A percentile compares a stretch with the other conserved stretches of the same genome.
phyloP scores from a whole-genome alignment of 352 stramenopile species.

The Pythium monospermum region DNA sequence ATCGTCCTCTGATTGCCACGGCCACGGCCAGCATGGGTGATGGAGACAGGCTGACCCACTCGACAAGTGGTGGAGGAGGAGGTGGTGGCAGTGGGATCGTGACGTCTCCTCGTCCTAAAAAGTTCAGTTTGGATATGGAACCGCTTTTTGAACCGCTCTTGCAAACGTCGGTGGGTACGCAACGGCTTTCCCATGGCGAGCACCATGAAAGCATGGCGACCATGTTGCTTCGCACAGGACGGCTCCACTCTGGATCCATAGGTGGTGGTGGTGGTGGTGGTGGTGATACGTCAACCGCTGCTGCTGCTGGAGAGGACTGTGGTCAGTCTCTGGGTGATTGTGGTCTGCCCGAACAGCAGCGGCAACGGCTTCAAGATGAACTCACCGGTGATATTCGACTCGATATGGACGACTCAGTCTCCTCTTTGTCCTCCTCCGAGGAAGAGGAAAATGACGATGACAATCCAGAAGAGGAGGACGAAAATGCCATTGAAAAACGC shows the following conservation, averaged over 20 bases:
- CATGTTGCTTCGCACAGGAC: neutral
- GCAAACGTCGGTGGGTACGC: constrained; percentile 57
- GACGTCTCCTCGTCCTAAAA: constrained; percentile 12
- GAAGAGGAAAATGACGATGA: constrained; percentile 11
- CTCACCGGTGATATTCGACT: constrained; percentile 27
- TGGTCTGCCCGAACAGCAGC: constrained; percentile 28
- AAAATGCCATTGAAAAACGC: constrained; percentile 14
- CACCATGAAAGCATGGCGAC: neutral
- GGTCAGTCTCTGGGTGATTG: neutral
- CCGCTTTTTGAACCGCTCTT: constrained; percentile 73
- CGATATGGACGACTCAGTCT: constrained; percentile 8
- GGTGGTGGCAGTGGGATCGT: neutral
- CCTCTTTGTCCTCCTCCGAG: no score
- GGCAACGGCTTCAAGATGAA: constrained; percentile 36
- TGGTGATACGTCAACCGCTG: no score
- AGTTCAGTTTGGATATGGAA: constrained; percentile 56
- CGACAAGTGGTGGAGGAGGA: neutral
- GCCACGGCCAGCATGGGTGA: no score
- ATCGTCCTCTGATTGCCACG: neutral
- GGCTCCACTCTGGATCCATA: constrained; percentile 13
- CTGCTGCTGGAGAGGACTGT: constrained; percentile 4
- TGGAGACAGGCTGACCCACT: neutral
- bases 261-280: no score
- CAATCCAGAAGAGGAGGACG: neutral
- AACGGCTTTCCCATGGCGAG: constrained; percentile 27